Percentiles rank a stretch among this genome's conserved stretches.
Conservation (phyloP, 2,329 filamentous ascomycete genomes). For the Clathrospora elynae region DNA sequence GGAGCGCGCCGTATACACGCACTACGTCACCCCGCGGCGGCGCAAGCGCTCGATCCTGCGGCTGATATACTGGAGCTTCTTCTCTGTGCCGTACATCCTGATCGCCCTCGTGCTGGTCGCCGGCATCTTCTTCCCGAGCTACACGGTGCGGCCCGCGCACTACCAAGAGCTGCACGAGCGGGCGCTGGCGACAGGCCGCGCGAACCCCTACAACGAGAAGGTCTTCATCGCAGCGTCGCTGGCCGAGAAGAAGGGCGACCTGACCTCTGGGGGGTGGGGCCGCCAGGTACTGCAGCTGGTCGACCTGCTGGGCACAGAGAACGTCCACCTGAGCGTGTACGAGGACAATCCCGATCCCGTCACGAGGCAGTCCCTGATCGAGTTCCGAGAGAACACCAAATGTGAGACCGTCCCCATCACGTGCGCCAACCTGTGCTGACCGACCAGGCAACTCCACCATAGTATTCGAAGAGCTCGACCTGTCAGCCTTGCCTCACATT, state of each 20-base stretch:
- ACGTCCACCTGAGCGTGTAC: constrained; percentile 74
- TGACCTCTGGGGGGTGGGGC: constrained; percentile 70
- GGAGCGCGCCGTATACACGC: constrained; percentile 37
- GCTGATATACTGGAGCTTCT: constrained; percentile 39
- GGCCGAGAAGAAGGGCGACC: constrained; percentile 65
- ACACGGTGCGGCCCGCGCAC: constrained; percentile 60
- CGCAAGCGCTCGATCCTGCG: constrained; percentile 40
- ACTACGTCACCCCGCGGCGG: constrained; percentile 42
- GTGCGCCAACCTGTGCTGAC: constrained; percentile 18
- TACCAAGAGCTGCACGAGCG: constrained; percentile 53
- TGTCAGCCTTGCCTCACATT: constrained; percentile 63
- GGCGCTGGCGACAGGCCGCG: constrained; percentile 47
- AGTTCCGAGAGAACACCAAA: constrained; percentile 57
- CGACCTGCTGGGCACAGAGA: constrained; percentile 67
- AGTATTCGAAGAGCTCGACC: constrained; percentile 64
- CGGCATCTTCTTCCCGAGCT: constrained; percentile 60
- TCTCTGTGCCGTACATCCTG: constrained; percentile 41
- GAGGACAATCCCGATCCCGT: constrained; percentile 69
- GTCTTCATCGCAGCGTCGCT: constrained; percentile 76
- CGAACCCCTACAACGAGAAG: constrained; percentile 64
- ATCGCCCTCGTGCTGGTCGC: constrained; percentile 51
- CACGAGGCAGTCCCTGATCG: constrained; percentile 60
- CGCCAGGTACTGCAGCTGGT: constrained; percentile 65
- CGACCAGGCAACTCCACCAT: constrained; percentile 54
- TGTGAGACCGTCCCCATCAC: constrained; percentile 40